Evolutionary conservation across 176 grass and related monocot species (phyloP).

Genomic region (Raddia distichophylla): DNA sequence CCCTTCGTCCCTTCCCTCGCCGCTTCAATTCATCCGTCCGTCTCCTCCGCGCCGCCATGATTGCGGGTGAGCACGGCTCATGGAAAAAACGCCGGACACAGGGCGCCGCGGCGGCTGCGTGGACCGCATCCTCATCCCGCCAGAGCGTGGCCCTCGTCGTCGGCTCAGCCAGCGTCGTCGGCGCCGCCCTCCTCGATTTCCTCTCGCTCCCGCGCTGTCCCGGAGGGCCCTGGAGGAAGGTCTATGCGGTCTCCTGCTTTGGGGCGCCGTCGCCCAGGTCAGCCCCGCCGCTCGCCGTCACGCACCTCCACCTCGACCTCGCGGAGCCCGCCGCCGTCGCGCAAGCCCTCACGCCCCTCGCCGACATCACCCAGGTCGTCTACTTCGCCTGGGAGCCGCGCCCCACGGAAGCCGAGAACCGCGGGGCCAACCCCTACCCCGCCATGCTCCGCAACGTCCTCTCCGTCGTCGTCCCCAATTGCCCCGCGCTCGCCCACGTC

Average conservation of each 20-base stretch:
- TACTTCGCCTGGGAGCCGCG: conserved; percentile 38
- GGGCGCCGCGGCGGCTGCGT: conserved; percentile 22
- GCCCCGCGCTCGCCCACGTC: conserved; percentile 52
- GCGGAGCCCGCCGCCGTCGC: conserved; percentile 38
- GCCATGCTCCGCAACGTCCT: conserved; percentile 70
- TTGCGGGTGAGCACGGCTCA: conserved; percentile 73
- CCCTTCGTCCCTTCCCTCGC: neutral
- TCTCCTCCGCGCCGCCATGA: neutral
- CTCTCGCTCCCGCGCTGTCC: conserved; percentile 65
- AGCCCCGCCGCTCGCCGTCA: conserved; percentile 13
- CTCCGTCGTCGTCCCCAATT: conserved; percentile 42
- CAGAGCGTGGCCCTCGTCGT: conserved; percentile 65
- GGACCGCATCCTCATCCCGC: neutral
- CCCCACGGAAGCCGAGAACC: conserved; percentile 39
- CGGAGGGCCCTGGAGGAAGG: conserved; percentile 75
- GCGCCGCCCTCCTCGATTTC: conserved; percentile 68
- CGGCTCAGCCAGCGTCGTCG: conserved; percentile 68
- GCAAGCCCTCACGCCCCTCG: conserved; percentile 40
- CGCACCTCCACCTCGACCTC: conserved; percentile 53
- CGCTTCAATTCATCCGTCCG: neutral
- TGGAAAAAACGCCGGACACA: conserved; percentile 58
- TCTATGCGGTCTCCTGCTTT: conserved; percentile 65
- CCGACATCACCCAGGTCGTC: conserved; percentile 65
- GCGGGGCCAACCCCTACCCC: conserved; percentile 44
- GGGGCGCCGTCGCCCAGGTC: conserved; percentile 55